phyloP scores from a whole-genome alignment of 2,329 filamentous ascomycete species.

The Madurella fahalii region DNA sequence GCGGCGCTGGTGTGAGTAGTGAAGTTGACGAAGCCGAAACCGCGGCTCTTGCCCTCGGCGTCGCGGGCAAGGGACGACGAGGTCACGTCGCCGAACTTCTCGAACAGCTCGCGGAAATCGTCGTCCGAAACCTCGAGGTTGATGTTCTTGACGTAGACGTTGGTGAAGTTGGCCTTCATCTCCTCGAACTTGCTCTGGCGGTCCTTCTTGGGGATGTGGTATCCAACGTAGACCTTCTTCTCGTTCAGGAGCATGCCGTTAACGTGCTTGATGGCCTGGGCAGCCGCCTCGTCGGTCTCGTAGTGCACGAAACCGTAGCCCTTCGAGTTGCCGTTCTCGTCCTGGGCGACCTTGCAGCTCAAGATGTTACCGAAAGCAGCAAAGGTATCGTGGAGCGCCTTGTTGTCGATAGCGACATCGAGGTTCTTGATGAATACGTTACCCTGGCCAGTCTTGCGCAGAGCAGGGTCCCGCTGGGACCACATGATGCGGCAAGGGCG shows the following conservation, averaged over 20 bases:
- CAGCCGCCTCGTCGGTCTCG: conserved; percentile 96
- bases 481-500: conserved; percentile 99
- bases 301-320: conserved; percentile 99
- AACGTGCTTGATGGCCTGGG: conserved; percentile 97
- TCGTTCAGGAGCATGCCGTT: conserved; percentile 99
- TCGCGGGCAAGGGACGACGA: conserved; percentile 92
- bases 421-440: conserved; percentile 99
- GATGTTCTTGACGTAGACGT: conserved; percentile 99
- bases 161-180: conserved; percentile 99
- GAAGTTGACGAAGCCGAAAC: conserved; percentile 96
- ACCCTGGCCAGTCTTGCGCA: conserved; percentile 98
- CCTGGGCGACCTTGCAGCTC: conserved; percentile 98
- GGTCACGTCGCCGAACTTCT: conserved; percentile 89
- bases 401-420: conserved; percentile 98
- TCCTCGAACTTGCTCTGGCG: conserved; percentile 99
- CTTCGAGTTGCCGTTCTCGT: conserved; percentile 95
- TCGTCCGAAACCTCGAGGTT: conserved; percentile 80
- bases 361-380: conserved; percentile 98
- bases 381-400: conserved; percentile 99
- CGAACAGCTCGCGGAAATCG: conserved; percentile 89
- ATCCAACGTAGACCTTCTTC: conserved; percentile 99
- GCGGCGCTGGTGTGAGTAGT: conserved; percentile 82
- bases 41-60: conserved; percentile 85
- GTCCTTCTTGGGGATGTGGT: conserved; percentile 99
- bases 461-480: conserved; percentile 98